Conservation (phyloP, 768 basidiomycete genomes). For the Agrocybe pediades region DNA sequence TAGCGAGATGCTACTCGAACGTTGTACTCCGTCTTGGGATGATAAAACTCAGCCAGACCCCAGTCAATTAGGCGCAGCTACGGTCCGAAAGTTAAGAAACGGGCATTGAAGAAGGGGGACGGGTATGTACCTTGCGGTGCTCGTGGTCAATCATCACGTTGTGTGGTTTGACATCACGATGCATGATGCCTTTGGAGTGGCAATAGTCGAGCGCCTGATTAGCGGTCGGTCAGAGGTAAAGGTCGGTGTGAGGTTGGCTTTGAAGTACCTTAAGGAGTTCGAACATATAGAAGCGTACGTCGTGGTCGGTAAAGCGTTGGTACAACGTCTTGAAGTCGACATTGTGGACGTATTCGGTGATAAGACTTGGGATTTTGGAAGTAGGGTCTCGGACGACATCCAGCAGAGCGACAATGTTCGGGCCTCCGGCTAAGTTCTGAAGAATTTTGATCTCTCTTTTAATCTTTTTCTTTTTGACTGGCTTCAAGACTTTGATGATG, state of each 20-base stretch:
- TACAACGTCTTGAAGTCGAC: constrained; percentile 97
- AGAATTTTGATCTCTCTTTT: constrained; percentile 99
- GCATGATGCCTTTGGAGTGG: constrained; percentile 99
- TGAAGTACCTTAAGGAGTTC: constrained; percentile 84
- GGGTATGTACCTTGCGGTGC: constrained; percentile 72
- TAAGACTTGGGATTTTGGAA: constrained; percentile 94
- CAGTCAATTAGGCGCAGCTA: constrained; percentile 97
- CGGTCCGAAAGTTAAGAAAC: background rate
- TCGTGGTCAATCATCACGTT: constrained; percentile 99
- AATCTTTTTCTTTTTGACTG: constrained; percentile 99
- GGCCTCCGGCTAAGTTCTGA: constrained; percentile 94
- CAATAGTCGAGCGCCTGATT: constrained; percentile 91
- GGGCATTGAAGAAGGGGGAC: constrained; percentile 9
- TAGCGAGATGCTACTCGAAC: constrained; percentile 96
- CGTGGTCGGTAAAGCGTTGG: constrained; percentile 92
- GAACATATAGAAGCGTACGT: constrained; percentile 95
- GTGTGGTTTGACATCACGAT: constrained; percentile 97
- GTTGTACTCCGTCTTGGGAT: constrained; percentile 97
- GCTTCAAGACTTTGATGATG: constrained; percentile 98
- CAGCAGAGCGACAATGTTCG: constrained; percentile 89
- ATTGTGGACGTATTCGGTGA: constrained; percentile 98
- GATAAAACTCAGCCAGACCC: constrained; percentile 99
- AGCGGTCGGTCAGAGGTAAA: constrained; percentile 16
- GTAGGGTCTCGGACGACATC: constrained; percentile 96
- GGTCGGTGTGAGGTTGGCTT: background rate